A percentile compares a stretch with the other conserved stretches of the same genome.
Conservation (phyloP, 2,329 filamentous ascomycete genomes). For the Huntiella decipiens region DNA sequence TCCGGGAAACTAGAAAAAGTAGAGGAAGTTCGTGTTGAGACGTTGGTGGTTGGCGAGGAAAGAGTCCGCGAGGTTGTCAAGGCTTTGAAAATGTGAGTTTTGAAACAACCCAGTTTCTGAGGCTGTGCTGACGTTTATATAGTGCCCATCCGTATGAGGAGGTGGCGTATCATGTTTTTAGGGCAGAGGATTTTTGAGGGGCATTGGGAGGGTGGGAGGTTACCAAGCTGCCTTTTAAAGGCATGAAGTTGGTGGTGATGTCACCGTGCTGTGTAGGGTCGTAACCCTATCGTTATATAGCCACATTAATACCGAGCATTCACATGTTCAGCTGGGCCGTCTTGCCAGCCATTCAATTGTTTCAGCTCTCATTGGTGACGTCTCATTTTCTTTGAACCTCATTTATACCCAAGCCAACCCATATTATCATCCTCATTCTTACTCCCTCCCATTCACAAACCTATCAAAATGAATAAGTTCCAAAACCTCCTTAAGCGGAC, state of each 20-base stretch:
- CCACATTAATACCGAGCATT: too few relatives aligned
- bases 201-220: too few relatives aligned
- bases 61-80: slow-evolving; percentile 36
- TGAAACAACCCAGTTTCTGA: background rate
- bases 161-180: slow-evolving; percentile 28
- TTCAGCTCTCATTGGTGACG: background rate
- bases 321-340: too few relatives aligned
- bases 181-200: slow-evolving; percentile 27
- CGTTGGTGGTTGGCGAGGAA: slow-evolving; percentile 40
- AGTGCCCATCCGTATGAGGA: slow-evolving; percentile 35
- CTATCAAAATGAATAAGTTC: slow-evolving; percentile 35
- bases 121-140: slow-evolving; percentile 6
- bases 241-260: too few relatives aligned
- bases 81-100: slow-evolving; percentile 43
- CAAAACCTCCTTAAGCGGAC: slow-evolving; percentile 39
- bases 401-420: background rate
- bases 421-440: background rate
- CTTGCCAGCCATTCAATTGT: too few relatives aligned
- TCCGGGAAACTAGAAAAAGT: slow-evolving; percentile 38
- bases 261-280: too few relatives aligned
- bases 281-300: too few relatives aligned
- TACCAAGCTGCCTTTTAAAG: too few relatives aligned
- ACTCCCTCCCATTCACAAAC: background rate
- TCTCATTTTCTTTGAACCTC: background rate
- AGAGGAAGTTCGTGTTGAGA: slow-evolving; percentile 43